These are phyloP conservation scores for Lactifluus piperatus DNA, from an alignment of 768 basidiomycete species.

Conservation along the genomic window DNA sequence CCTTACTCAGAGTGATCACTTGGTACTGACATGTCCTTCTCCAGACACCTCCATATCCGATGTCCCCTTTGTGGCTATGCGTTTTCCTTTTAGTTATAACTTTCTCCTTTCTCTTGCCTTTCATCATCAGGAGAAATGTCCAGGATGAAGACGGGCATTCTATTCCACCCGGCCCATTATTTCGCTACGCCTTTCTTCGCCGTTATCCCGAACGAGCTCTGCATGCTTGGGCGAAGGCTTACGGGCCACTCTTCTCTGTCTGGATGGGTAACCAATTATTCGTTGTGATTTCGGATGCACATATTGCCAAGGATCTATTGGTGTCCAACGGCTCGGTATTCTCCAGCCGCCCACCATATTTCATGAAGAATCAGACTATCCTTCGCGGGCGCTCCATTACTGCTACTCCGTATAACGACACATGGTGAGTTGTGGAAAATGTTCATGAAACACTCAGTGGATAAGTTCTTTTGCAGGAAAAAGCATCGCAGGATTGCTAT, in stretches of 20 bases:
- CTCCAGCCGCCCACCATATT: conserved; percentile 37
- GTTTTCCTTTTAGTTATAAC: neutral
- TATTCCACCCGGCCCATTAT: conserved; percentile 22
- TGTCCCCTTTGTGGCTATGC: neutral
- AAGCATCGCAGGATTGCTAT: conserved; percentile 37
- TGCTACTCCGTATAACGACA: conserved; percentile 35
- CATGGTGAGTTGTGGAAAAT: conserved; percentile 26
- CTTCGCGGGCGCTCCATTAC: conserved; percentile 38
- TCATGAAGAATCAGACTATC: conserved; percentile 39
- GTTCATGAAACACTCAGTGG: neutral
- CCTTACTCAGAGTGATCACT: neutral
- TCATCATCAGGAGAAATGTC: conserved; percentile 18
- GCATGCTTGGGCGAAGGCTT: no score
- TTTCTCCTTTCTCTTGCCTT: conserved; percentile 12
- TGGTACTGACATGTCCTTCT: neutral
- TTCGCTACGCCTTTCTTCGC: conserved; percentile 33
- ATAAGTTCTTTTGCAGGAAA: conserved; percentile 24
- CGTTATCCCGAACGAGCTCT: no score
- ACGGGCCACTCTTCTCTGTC: no score
- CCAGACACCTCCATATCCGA: neutral
- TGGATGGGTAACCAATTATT: no score
- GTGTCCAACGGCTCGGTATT: conserved; percentile 35
- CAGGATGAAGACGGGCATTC: conserved; percentile 21
- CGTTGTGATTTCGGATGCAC: no score
- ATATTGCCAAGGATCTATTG: no score